Evolutionary conservation across 345 rosid genomes (phyloP), one percentile per base, ranked within the genome.

Genomic region (Populus tremula): DNA sequence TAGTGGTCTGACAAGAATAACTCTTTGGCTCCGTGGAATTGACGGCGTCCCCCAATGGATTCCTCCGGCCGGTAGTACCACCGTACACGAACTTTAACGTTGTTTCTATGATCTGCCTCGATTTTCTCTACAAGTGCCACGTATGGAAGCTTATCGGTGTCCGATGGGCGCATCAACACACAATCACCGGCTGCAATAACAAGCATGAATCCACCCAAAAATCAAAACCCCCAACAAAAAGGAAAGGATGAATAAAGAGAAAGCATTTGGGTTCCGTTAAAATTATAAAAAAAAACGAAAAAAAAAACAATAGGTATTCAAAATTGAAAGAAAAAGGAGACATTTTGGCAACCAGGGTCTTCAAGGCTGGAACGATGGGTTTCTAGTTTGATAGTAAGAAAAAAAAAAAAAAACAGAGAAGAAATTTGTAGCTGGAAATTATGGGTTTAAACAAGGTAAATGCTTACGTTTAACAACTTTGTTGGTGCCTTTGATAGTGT

Each of bases 11-110:
- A 92, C 77, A 91, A 74, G 81, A 92, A 92, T 18, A 92, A 86
- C 78, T 91, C 97, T 82, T 91, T 92, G 2, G 95, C 92, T 50
- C 97, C 97, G 77, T 92, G 97, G 76, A 91, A 92, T 75, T 91
- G 95, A 72, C 97, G 88, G 75, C 97, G 87, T 49, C 97, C 97
- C 69, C 97, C 97, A 56, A 91, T 84, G 5, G 97, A 92, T 83
- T 92, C 97, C 87, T 92, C 95, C 4, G 97, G 97, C 14, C 95
- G 90, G 74, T 92, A 92, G 69, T 92, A 92, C 97, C 97, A 92
- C 67, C 89, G 84, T 13, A 91, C 91, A 54, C 87, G 92, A 68
- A 92, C 95, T 79, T 91, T 92, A 71, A 91, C 89, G 36, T 90
- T 92, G 82, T 86, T 89, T 66, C 97, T 86, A 12, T 89, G 88